Evolutionary conservation across 495 filamentous ascomycete genomes (phyloP).

Genomic region (Venustampulla echinocandica): DNA sequence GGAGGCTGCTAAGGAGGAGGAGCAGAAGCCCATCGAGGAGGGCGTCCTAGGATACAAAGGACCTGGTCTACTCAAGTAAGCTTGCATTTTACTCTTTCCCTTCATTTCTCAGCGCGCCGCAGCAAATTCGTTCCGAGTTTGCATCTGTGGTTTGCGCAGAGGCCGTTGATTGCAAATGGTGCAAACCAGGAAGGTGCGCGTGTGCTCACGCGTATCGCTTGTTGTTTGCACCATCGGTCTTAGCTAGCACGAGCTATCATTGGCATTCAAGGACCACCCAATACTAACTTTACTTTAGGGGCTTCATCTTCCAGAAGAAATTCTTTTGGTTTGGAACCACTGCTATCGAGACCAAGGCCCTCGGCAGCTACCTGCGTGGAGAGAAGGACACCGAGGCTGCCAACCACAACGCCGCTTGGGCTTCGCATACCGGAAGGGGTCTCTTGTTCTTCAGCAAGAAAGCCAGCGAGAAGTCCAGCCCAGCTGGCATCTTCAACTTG

Average conservation of each 20-base stretch:
- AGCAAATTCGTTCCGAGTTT: too few species aligned
- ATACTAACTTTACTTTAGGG: conserved; percentile 31
- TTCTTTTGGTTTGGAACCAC: conserved; percentile 93
- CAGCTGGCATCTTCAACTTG: conserved; percentile 75
- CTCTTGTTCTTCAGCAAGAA: conserved; percentile 89
- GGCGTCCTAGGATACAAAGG: conserved; percentile 81
- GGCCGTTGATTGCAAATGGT: conserved; percentile 26
- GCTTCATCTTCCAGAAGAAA: conserved; percentile 60
- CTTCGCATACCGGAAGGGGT: conserved; percentile 88
- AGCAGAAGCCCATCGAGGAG: conserved; percentile 38
- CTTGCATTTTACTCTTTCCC: conserved; percentile 6
- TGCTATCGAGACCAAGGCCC: conserved; percentile 63
- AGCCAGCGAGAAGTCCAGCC: conserved; percentile 62
- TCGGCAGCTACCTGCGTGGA: conserved; percentile 72
- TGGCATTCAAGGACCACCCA: not conserved
- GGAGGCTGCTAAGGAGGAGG: conserved; percentile 30
- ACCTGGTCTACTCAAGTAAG: conserved; percentile 87
- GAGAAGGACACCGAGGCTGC: conserved; percentile 62
- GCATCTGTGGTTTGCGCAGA: conserved; percentile 31
- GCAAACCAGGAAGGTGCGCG: too few species aligned
- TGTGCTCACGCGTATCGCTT: too few species aligned
- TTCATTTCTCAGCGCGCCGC: too few species aligned
- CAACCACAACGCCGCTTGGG: conserved; percentile 78
- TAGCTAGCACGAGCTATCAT: not conserved
- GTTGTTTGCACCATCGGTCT: too few species aligned